Conservation (phyloP, 1,139 yeast genomes). For the Diutina siamensis region DNA sequence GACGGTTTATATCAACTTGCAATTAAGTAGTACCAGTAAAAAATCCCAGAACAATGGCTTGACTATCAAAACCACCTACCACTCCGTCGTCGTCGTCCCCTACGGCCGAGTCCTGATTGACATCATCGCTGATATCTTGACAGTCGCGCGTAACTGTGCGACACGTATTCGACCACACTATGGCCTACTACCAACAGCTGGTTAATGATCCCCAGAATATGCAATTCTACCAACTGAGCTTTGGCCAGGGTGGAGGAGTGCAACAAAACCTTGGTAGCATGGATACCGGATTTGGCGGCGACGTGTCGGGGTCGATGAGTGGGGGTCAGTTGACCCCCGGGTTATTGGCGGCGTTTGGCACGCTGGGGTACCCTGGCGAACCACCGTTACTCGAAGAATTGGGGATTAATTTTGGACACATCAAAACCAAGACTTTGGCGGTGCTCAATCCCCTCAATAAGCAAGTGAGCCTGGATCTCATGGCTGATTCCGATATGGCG, state of each 20-base stretch:
- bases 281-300: conserved; percentile 26
- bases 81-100: no score
- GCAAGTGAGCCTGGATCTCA: conserved; percentile 55
- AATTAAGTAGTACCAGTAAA: no score
- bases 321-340: conserved; percentile 59
- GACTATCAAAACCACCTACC: no score
- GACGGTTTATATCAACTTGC: no score
- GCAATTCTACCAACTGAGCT: conserved; percentile 32
- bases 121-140: no score
- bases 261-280: conserved; percentile 22
- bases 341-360: conserved; percentile 81
- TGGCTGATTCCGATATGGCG: conserved; percentile 87
- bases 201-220: conserved; percentile 23
- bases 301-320: conserved; percentile 39
- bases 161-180: conserved; percentile 7
- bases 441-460: conserved; percentile 70
- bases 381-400: conserved; percentile 86
- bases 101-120: no score
- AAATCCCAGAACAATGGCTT: no score
- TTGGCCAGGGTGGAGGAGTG: conserved; percentile 15
- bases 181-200: conserved; percentile 33
- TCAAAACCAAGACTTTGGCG: conserved; percentile 72
- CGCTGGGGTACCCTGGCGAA: conserved; percentile 89
- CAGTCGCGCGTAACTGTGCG: no score
- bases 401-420: conserved; percentile 87